Conservation (phyloP, 192 early-diverging fungal species). For the Coemansia sp. region DNA sequence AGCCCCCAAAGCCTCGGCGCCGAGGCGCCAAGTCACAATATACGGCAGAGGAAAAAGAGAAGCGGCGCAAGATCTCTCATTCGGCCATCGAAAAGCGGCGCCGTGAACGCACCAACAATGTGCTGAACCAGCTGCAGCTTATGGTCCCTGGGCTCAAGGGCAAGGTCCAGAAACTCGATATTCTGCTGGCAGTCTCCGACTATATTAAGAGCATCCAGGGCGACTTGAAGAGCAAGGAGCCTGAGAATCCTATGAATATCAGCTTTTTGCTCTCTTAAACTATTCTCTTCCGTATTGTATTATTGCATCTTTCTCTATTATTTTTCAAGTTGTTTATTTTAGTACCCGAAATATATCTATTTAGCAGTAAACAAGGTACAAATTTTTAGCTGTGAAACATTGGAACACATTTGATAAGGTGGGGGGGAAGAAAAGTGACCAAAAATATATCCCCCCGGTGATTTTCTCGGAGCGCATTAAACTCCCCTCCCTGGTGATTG, state of each 20-base stretch:
- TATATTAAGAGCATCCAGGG: slow-evolving; percentile 39
- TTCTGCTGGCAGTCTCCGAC: slow-evolving; percentile 42
- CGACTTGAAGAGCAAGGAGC: slow-evolving; percentile 1
- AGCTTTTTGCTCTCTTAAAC: slow-evolving; percentile 34
- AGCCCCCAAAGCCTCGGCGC: slow-evolving; percentile 20
- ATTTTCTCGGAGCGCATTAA: no score
- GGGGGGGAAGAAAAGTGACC: no score
- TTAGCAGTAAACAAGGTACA: no score
- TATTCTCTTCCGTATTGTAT: not conserved
- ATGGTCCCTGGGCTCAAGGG: slow-evolving; percentile 64
- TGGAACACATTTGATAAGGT: not conserved
- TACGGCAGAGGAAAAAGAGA: slow-evolving; percentile 59
- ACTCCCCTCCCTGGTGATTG: not conserved
- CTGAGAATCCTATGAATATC: slow-evolving; percentile 28
- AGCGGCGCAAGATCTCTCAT: slow-evolving; percentile 80
- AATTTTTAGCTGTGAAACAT: not conserved
- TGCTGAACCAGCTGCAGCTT: slow-evolving; percentile 72
- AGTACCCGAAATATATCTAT: no score
- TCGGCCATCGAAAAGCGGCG: slow-evolving; percentile 84
- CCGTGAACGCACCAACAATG: slow-evolving; percentile 85
- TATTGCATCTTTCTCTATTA: not conserved
- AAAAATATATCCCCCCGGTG: no score
- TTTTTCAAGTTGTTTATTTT: not conserved
- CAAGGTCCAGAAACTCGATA: slow-evolving; percentile 53
- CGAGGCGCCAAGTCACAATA: slow-evolving; percentile 31